A percentile compares a stretch with the other conserved stretches of the same genome.
phyloP scores from a whole-genome alignment of 371 early-diverging fungal species.

The Fennellomyces sp. region DNA sequence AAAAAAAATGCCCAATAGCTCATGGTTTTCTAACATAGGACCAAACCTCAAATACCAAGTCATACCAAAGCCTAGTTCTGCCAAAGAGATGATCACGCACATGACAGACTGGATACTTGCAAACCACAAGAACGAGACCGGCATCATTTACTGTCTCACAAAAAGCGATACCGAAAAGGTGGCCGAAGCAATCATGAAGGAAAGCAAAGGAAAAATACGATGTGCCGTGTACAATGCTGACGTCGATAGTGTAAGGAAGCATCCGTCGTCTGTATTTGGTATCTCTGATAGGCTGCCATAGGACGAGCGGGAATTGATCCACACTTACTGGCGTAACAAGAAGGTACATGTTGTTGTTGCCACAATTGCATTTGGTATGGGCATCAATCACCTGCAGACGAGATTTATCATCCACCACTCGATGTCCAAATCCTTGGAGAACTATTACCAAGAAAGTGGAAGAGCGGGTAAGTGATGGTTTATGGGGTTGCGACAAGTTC shows the following conservation, averaged over 20 bases:
- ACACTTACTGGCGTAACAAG: conserved; percentile 74
- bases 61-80: conserved; percentile 53
- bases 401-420: conserved; percentile 88
- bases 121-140: conserved; percentile 63
- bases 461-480: conserved; percentile 70
- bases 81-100: conserved; percentile 60
- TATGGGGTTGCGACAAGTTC: not conserved
- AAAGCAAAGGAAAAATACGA: conserved; percentile 52
- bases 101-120: conserved; percentile 68
- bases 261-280: not conserved
- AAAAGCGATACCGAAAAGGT: conserved; percentile 80
- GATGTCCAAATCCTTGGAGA: conserved; percentile 85
- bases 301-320: conserved; percentile 71
- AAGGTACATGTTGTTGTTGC: conserved; percentile 90
- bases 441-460: conserved; percentile 95
- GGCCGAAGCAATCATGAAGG: conserved; percentile 55
- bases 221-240: conserved; percentile 86
- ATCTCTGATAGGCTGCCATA: no score
- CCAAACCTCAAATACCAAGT: conserved; percentile 78
- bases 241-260: not conserved
- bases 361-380: conserved; percentile 98
- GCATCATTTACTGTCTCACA: conserved; percentile 86
- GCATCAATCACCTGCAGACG: conserved; percentile 87
- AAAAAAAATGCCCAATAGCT: no score
- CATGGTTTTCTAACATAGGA: conserved; percentile 27